phyloP scores from a whole-genome alignment of 345 rosid species.

The Trapa bicornis region DNA sequence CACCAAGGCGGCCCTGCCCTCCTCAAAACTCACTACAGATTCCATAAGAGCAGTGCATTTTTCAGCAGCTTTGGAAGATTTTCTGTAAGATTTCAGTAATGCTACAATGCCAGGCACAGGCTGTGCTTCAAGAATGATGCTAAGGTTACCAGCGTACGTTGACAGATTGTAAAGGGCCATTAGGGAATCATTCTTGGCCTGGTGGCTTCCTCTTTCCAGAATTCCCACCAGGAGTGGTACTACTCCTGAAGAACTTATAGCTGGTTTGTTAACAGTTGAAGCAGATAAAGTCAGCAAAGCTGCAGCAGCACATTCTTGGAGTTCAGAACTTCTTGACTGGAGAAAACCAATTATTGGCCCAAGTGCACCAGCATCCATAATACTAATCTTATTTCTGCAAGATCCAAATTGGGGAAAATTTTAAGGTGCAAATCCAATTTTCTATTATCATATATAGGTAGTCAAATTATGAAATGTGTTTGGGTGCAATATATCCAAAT shows the following conservation, averaged over 20 bases:
- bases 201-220: slow-evolving; percentile 55
- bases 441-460: neutral
- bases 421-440: neutral
- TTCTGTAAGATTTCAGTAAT: slow-evolving; percentile 59
- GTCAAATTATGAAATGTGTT: neutral
- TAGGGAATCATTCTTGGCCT: slow-evolving; percentile 58
- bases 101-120: slow-evolving; percentile 48
- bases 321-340: slow-evolving; percentile 34
- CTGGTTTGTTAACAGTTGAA: slow-evolving; percentile 59
- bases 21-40: slow-evolving; percentile 62
- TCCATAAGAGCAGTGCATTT: slow-evolving; percentile 75
- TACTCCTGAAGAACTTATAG: slow-evolving; percentile 60
- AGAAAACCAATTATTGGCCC: slow-evolving; percentile 64
- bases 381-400: slow-evolving; percentile 77
- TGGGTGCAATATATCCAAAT: neutral
- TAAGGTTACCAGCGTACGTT: slow-evolving; percentile 40
- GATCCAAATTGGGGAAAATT: slow-evolving; percentile 5
- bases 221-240: slow-evolving; percentile 71
- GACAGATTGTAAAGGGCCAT: slow-evolving; percentile 88
- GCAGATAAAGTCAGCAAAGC: slow-evolving; percentile 87
- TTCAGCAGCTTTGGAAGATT: slow-evolving; percentile 73
- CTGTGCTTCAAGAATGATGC: slow-evolving; percentile 31
- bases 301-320: slow-evolving; percentile 76
- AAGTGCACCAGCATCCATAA: slow-evolving; percentile 86
- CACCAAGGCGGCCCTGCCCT: slow-evolving; percentile 47